Evolutionary conservation across 1,284 basidiomycete genomes (phyloP), one percentile per base, ranked within the genome.

Genomic region (Athelia sp.): DNA sequence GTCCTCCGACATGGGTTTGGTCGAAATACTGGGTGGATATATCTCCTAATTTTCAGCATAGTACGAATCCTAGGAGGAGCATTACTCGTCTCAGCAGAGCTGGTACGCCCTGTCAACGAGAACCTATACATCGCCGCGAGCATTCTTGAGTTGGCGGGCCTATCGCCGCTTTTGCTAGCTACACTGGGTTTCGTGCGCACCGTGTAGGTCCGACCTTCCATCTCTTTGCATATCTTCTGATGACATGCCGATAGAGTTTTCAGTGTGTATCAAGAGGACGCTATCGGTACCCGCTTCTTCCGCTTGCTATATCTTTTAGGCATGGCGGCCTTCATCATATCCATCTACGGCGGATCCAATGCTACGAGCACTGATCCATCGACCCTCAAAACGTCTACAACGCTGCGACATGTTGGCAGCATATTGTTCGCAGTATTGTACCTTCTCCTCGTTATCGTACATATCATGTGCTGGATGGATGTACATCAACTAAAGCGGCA

Each of bases 181-280:
- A 75, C 79, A 0, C 58, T 84, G 23, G 82, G 82, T 3, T 77
- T 86, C 56, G 58, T 85, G 45, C 74, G 76, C 46, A 76, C 79
- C 53, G 74, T 77, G 84, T 84, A 68, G 55, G 82, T 72, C 19
- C 19, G 50, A 31, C 50, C 11, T 3, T 50, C 21, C 15, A 24
- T 21, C 36, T 35, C 21, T 15, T 35, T 42, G 35, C 49, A 43
- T 52, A 40, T 40, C 36, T 17, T 6, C 4, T n/a, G 15, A 17
- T 40, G n/a, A 6, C n/a, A 40, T n/a, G 36, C 52, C 23, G 59
- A 52, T 31, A 24, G 24, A 32, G 13, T 21, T 18, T 53, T 24
- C 45, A 51, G 49, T 24, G 21, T 17, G 47, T 55, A 54, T 35
- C 18, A 31, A 75, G 74, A 26, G 74, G 74, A 1, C n/a, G 36